Base-by-base conservation (phyloP, 495 filamentous ascomycete genomes). In the Penicillium mononematosum region DNA sequence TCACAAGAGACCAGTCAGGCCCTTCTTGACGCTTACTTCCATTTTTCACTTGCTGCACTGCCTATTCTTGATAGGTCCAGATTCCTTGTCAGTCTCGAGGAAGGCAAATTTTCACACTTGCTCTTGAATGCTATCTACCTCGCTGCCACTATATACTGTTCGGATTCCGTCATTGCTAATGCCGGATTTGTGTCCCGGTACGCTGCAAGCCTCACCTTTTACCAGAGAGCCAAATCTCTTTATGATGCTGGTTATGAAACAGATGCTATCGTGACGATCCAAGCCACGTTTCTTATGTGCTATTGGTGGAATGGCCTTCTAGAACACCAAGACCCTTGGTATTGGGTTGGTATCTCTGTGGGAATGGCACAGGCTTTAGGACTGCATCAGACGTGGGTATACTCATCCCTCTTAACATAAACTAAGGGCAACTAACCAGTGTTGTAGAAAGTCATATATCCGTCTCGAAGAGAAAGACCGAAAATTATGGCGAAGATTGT, bases 231-330 rank as follows among this genome's bases (percentile, higher is more conserved):
- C 9, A 66, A 66, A 51, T 43, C 53, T 9, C 36, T 68, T 12
- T 64, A 68, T 54, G 66, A 68, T 55, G 60, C 66, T 16, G 59
- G 63, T 5, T 62, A 66, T 42, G 66, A 68, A 47, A 55, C 51
- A 8, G 66, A 68, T 50, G 58, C 60, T 0, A 61, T 68, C 19
- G 55, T 53, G 25, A 56, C 53, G 0, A 56, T 68, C 16, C 66
- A 68, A 49, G 58, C 58, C 0, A 58, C 61, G 4, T 65, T 53
- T 17, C 58, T 58, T 14, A 53, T 68, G 25, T 55, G 56, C 10
- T 49, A 60, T 49, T 68, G 65, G 65, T 68, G 65, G 65, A 61
- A 53, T 44, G 55, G 50, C 31, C 55, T 61, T 4, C 55, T 61
- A 14, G 58, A 67, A 19, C 61, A 56, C 11, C 62, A 67, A 39